Percentiles rank a stretch among this genome's conserved stretches.
Conservation (phyloP, 2,329 filamentous ascomycete genomes). For the Fusarium denticulatum region DNA sequence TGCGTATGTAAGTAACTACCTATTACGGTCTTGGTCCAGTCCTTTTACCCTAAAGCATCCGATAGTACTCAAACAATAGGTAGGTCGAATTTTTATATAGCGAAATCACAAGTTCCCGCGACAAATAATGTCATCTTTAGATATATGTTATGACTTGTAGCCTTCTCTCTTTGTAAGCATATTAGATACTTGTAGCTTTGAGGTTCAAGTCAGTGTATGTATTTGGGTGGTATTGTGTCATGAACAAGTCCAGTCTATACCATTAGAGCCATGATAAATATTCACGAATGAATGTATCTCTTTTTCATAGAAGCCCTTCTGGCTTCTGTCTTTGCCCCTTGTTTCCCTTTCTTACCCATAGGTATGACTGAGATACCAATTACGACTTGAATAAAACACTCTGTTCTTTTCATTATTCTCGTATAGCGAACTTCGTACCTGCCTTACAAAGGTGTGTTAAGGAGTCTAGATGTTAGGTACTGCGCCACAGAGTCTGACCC, state of each 20-base stretch:
- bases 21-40: background rate
- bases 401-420: background rate
- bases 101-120: background rate
- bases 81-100: background rate
- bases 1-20: background rate
- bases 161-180: too few species aligned
- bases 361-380: background rate
- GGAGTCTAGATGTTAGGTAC: background rate
- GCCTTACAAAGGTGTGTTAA: background rate
- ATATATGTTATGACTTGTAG: background rate
- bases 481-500: slow-evolving; percentile 7
- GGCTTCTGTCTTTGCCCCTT: background rate
- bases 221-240: background rate
- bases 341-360: background rate
- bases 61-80: background rate
- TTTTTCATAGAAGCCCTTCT: background rate
- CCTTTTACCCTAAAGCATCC: background rate
- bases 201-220: background rate
- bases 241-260: background rate
- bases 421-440: background rate
- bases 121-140: background rate
- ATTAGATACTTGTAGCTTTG: too few species aligned
- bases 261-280: background rate
- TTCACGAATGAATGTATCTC: background rate
- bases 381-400: background rate